Base-by-base conservation (phyloP, 805 yeast species). In the Metschnikowia vanudenii region DNA sequence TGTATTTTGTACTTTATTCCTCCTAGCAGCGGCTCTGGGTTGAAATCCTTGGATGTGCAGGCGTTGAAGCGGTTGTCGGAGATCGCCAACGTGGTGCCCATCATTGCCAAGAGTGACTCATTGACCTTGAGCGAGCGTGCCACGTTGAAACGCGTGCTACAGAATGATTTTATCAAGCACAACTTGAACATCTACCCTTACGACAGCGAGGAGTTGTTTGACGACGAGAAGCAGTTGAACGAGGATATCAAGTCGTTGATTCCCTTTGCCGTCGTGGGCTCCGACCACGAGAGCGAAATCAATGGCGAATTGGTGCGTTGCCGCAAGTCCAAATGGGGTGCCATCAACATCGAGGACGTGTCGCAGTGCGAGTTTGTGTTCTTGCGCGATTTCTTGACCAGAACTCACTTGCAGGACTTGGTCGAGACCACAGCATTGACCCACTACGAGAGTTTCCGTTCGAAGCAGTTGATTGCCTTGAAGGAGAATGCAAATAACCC, bases 261-360 rank as follows among this genome's bases (percentile, higher is more conserved):
- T 56, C 99, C 99, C 22, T 92, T 94, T 73, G 98, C 98, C 1
- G 82, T 92, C 32, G 89, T 91, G 47, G 99, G 98, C 37, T 85
- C 96, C 11, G 95, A 89, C 64, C 81, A 77, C 47, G 85, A 85
- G 57, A 79, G 88, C 53, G 78, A 81, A 45, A 75, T 86, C 44
- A 82, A 84, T 60, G 97, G 96, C 36, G 87, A 84, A 59, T 71
- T 78, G 20, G 86, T 90, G 38, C 85, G 92, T 59, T 97, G 97
- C 41, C 84, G 98, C 71, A 83, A 87, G 71, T 90, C 95, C 46
- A 83, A 85, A 63, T 92, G 97, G 96, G 97, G 97, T 19, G 78
- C 85, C 14, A 85, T 92, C 61, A 88, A 90, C 66, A 88, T 94
- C 51, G 97, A 91, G 71, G 96, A 94, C 70, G 90, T 88, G 44